Percentiles rank a stretch among this genome's conserved stretches.
These are phyloP conservation scores for Myxozyma kluyveri DNA, from an alignment of 805 yeast genomes.

Conservation along the genomic window DNA sequence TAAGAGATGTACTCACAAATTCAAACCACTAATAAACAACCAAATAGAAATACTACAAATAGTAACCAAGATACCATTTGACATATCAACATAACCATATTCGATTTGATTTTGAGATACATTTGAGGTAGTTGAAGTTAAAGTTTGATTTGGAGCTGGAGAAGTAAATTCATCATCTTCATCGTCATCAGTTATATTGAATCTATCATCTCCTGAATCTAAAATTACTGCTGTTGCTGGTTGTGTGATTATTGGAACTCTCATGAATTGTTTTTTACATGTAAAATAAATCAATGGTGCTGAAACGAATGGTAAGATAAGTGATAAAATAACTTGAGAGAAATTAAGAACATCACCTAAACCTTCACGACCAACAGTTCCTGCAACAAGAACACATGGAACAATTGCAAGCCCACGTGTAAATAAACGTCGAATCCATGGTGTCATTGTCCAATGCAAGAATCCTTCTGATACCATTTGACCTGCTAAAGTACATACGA, in stretches of 20 bases:
- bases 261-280: conserved; percentile 65
- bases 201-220: not conserved
- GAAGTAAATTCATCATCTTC: conserved; percentile 3
- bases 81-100: conserved; percentile 30
- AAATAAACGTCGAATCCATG: conserved; percentile 74
- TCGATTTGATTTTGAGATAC: no score
- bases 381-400: conserved; percentile 74
- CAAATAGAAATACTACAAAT: conserved; percentile 57
- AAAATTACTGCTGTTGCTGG: conserved; percentile 17
- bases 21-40: conserved; percentile 68
- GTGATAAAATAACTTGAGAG: conserved; percentile 81
- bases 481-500: conserved; percentile 91
- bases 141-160: no score
- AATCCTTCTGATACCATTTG: conserved; percentile 88
- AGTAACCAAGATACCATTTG: conserved; percentile 62
- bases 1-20: conserved; percentile 47
- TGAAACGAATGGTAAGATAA: conserved; percentile 76
- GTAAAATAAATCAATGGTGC: conserved; percentile 87
- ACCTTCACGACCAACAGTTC: conserved; percentile 71
- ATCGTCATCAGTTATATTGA: conserved; percentile 3
- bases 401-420: conserved; percentile 76
- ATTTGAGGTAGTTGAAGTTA: no score
- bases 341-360: conserved; percentile 69
- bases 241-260: conserved; percentile 27
- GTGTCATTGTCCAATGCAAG: conserved; percentile 72